Base-by-base conservation (phyloP, 768 basidiomycete species). In the Naganishia antarctica region DNA sequence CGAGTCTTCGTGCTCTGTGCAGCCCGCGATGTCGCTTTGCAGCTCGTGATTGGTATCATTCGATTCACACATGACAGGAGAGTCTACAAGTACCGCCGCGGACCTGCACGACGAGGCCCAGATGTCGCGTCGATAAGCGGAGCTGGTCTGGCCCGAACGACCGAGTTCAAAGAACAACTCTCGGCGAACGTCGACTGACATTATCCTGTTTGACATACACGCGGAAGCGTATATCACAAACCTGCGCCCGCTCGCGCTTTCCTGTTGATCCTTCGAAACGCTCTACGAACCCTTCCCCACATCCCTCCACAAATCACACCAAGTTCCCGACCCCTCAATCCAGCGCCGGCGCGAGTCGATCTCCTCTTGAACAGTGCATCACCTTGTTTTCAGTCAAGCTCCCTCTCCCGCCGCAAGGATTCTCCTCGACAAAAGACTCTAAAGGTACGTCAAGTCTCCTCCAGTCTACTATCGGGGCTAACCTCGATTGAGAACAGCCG, bases 231-330 rank as follows among this genome's bases (percentile, higher is more conserved):
- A n/a, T 1, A 5, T 4, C 15, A 5, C 2, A 6, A 2, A 32
- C 31, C 21, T 51, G 50, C 50, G 50, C 50, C 13, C 2, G 7
- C 28, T n/a, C 4, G 34, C 34, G 34, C 34, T 37, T 37, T 37
- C 34, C 15, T 7, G 8, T 37, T 16, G n/a, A 26, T 31, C 45
- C 50, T 31, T 51, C 50, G 50, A 51, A 51, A 51, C 50, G 29
- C 31, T 32, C 4, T 16, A 32, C 4, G 31, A 51, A 51, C 50
- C 50, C 50, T 51, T 51, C 50, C 50, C 50, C 50, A 32, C 50
- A 51, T 51, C 50, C 50, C 50, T 51, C 50, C 50, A 51, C 50
- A 51, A 51, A 29, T 51, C 50, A 51, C 50, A 51, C 32, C 50
- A 32, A 31, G 32, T 51, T 51, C 32, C 47, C 31, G 34, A 51